These are phyloP conservation scores for Quercus dentata DNA, from an alignment of 306 rosid genomes.

Conservation along the genomic window DNA sequence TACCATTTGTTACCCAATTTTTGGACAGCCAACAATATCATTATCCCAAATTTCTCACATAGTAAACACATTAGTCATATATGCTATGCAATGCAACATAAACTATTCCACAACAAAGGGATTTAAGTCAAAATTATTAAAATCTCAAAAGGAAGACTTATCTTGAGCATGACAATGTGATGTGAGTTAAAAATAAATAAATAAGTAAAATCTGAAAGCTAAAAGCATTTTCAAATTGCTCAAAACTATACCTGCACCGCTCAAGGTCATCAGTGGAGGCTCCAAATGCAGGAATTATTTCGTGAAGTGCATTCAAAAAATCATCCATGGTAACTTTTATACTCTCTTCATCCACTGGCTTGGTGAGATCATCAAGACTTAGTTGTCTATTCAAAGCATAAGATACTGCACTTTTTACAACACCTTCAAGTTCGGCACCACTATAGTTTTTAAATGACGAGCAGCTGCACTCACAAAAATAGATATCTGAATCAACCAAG, in stretches of 20 bases:
- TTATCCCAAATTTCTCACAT: background rate
- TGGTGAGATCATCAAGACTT: conserved; percentile 90
- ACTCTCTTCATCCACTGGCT: conserved; percentile 93
- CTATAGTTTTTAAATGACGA: conserved; percentile 92
- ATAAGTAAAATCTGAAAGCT: background rate
- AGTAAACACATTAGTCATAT: background rate
- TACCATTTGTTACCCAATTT: background rate
- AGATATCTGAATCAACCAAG: conserved; percentile 5
- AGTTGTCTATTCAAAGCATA: conserved; percentile 92
- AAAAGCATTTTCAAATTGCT: background rate
- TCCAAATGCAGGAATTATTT: conserved; percentile 88
- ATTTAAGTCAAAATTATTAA: background rate
- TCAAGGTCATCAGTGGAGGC: conserved; percentile 98
- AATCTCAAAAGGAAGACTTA: background rate
- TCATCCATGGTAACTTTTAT: conserved; percentile 94
- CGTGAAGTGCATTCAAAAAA: conserved; percentile 81
- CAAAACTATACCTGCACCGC: conserved; percentile 74
- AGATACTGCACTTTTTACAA: conserved; percentile 99
- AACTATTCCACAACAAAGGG: background rate
- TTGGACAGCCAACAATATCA: background rate
- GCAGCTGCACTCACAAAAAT: conserved; percentile 64
- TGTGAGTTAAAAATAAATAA: background rate
- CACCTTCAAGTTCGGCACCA: conserved; percentile 99
- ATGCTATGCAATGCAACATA: background rate
- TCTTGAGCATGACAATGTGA: background rate